phyloP scores from a whole-genome alignment of 352 stramenopile genomes.

The Peronospora tabacina region DNA sequence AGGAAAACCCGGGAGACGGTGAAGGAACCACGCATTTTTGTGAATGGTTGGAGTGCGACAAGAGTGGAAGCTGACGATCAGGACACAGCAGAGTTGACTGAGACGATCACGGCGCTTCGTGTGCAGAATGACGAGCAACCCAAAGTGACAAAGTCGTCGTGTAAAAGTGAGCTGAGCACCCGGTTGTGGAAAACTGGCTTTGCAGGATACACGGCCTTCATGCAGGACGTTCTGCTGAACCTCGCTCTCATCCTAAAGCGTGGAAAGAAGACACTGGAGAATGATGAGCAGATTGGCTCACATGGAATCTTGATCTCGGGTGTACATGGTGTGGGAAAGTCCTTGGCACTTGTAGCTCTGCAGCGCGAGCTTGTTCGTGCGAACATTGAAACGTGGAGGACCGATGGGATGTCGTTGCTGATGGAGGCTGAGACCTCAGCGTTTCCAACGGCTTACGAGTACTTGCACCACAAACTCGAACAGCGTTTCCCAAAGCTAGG shows the following conservation, averaged over 20 bases:
- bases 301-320: constrained; percentile 38
- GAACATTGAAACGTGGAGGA: constrained; percentile 22
- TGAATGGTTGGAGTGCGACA: constrained; percentile 20
- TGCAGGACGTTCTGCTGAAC: constrained; percentile 51
- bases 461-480: constrained; percentile 38
- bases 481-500: constrained; percentile 25
- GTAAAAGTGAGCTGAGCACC: constrained; percentile 18
- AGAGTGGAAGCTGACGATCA: background rate
- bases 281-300: constrained; percentile 41
- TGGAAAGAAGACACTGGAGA: constrained; percentile 8
- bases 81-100: constrained; percentile 6
- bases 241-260: constrained; percentile 38
- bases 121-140: constrained; percentile 13
- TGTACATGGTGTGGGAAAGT: constrained; percentile 63
- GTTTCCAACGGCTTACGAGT: constrained; percentile 47
- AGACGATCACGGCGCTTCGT: constrained; percentile 15
- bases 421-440: constrained; percentile 46
- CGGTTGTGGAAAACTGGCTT: constrained; percentile 35
- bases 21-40: constrained; percentile 3
- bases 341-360: constrained; percentile 32
- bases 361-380: constrained; percentile 20
- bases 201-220: constrained; percentile 42
- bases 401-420: constrained; percentile 39
- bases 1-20: background rate
- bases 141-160: constrained; percentile 3